Percentiles rank a stretch among this genome's conserved stretches.
phyloP scores from a whole-genome alignment of 31 red algal species.

The Endocladia muricata region DNA sequence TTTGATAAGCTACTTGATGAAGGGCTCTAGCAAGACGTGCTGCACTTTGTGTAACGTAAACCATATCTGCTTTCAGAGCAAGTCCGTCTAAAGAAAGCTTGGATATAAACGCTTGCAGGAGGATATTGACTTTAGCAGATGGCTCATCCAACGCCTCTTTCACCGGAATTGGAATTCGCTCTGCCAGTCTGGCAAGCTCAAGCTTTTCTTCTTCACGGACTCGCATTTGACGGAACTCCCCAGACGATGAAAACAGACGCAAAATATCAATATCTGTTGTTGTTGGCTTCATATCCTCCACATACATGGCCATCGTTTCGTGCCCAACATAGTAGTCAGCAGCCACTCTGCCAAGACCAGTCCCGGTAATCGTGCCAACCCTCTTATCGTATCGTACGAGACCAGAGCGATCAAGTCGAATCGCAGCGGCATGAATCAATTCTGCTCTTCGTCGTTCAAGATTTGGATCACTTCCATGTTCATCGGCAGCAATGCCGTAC shows the following conservation, averaged over 20 bases:
- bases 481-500: slow-evolving; percentile 75
- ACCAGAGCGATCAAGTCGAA: slow-evolving; percentile 57
- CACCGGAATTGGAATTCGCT: slow-evolving; percentile 80
- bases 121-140: slow-evolving; percentile 88
- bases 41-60: slow-evolving; percentile 85
- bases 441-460: slow-evolving; percentile 57
- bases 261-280: slow-evolving; percentile 83
- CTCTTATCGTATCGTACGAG: slow-evolving; percentile 65
- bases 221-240: slow-evolving; percentile 79
- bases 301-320: slow-evolving; percentile 63
- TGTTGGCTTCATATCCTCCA: slow-evolving; percentile 42
- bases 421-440: slow-evolving; percentile 72
- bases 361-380: slow-evolving; percentile 49
- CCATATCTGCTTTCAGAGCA: slow-evolving; percentile 81
- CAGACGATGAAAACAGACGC: slow-evolving; percentile 66
- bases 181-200: slow-evolving; percentile 67
- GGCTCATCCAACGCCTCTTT: slow-evolving; percentile 73
- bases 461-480: slow-evolving; percentile 37
- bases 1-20: slow-evolving; percentile 72
- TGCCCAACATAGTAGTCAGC: slow-evolving; percentile 80
- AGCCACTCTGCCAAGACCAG: slow-evolving; percentile 82
- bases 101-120: slow-evolving; percentile 93
- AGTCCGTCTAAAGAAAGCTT: slow-evolving; percentile 72
- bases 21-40: slow-evolving; percentile 80
- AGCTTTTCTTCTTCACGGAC: slow-evolving; percentile 91